Conservation (phyloP, 257 asterid genomes). For the Nicotiana paniculata region DNA sequence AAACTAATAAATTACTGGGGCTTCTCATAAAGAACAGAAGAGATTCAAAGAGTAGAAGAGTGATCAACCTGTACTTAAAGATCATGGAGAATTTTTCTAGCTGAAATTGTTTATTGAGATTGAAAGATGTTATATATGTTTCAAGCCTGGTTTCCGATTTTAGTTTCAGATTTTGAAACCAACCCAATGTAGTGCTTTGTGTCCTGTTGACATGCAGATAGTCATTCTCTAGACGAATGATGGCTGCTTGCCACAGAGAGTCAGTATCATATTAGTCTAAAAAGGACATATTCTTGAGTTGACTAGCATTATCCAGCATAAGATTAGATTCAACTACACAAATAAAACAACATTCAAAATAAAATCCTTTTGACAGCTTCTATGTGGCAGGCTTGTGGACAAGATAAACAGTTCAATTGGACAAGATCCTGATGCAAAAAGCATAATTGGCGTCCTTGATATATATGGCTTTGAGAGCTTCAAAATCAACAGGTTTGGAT, state of each 20-base stretch:
- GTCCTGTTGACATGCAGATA: background rate
- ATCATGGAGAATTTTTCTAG: background rate
- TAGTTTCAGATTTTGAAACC: constrained; percentile 1
- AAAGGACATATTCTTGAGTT: background rate
- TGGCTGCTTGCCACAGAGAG: background rate
- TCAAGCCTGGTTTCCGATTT: background rate
- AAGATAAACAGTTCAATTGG: constrained; percentile 90
- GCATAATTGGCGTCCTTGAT: constrained; percentile 91
- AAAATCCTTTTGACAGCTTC: constrained; percentile 6
- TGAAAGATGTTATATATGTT: background rate
- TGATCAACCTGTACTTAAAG: background rate
- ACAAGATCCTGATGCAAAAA: constrained; percentile 80
- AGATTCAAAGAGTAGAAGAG: background rate
- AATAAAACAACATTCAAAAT: background rate
- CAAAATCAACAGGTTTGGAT: constrained; percentile 74
- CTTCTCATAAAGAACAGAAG: background rate
- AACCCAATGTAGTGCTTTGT: background rate
- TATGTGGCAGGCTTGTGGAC: constrained; percentile 75
- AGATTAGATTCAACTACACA: constrained; percentile 7
- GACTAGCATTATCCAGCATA: background rate
- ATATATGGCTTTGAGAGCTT: constrained; percentile 95
- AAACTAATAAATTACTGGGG: background rate
- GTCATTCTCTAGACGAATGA: background rate
- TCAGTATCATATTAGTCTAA: background rate
- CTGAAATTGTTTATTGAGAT: background rate